Base-by-base conservation (phyloP, 352 stramenopile genomes). In the Blastocystis hominis region DNA sequence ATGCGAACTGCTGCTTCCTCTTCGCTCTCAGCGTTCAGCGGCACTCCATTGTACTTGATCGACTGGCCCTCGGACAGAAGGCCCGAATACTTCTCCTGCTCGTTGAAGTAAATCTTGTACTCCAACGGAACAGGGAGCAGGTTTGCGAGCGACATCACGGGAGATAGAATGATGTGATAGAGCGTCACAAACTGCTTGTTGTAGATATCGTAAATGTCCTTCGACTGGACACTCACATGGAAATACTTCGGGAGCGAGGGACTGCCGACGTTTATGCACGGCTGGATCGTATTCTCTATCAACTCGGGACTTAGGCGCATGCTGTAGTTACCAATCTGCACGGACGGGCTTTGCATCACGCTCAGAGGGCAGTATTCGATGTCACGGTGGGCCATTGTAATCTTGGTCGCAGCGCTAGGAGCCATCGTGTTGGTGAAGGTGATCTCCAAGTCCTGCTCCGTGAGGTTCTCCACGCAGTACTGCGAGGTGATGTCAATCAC, bases 191-290 rank as follows among this genome's bases (percentile, higher is more conserved):
- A 68, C 17, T 84, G n/a, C 55, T 68, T 84, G 50, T 84, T 84
- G 55, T 69, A 84, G 15, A 68, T 50, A 46, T 84, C 72, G 44
- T 84, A 84, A 15, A 84, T 34, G 20, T 47, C 62, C 30, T 84
- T 53, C 55, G 66, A 24, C 13, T 84, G 53, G 9, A 84, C 42
- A 17, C 53, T 68, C 38, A 61, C 50, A 47, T 53, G 72, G 20
- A 61, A 15, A 47, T 68, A 84, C 3, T 66, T 24, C 1, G 72
- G 72, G 30, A 50, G 50, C 17, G 30, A 3, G 30, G 20, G 10
- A 42, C 38, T 44, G 13, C 72, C 72, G 9, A 84, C 13, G 46
- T 84, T 84, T 38, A 84, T 34, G 56, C 53, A 84, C 3, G 2
- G 24, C 36, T 46, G 1, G 20, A 84, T 3, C 30, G 72, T 68